A percentile compares a stretch with the other conserved stretches of the same genome.
Conservation (phyloP, 345 rosid species). For the Eucalyptus guilfoylei region DNA sequence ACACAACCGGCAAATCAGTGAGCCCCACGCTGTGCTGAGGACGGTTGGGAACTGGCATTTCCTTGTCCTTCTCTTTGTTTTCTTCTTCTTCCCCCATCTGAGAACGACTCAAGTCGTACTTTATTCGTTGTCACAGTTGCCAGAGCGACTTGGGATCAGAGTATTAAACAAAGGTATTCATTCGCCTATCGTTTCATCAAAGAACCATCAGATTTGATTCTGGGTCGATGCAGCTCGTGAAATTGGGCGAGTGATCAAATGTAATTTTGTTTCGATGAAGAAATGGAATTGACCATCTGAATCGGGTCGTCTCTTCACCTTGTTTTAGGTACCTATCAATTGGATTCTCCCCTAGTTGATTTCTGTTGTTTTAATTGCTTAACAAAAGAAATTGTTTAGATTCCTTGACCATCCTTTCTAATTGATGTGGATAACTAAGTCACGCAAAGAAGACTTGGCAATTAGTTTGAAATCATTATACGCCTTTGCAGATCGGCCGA, state of each 20-base stretch:
- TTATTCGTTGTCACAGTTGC: not conserved
- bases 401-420: not conserved
- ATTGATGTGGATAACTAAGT: not conserved
- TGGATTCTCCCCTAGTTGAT: not conserved
- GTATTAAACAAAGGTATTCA: not conserved
- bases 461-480: not conserved
- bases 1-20: not conserved
- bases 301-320: not conserved
- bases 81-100: not conserved
- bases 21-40: not conserved
- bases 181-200: not conserved
- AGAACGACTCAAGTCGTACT: not conserved
- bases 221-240: not conserved
- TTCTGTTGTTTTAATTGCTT: not conserved
- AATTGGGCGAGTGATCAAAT: not conserved
- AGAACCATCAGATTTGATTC: not conserved
- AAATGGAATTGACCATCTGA: not conserved
- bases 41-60: not conserved
- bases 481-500: not conserved
- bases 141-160: not conserved
- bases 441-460: not conserved
- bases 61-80: not conserved
- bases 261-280: not conserved
- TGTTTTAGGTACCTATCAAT: not conserved
- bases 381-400: not conserved